phyloP scores from a whole-genome alignment of 2,329 filamentous ascomycete species.

The Ceratocystis cubensis region DNA sequence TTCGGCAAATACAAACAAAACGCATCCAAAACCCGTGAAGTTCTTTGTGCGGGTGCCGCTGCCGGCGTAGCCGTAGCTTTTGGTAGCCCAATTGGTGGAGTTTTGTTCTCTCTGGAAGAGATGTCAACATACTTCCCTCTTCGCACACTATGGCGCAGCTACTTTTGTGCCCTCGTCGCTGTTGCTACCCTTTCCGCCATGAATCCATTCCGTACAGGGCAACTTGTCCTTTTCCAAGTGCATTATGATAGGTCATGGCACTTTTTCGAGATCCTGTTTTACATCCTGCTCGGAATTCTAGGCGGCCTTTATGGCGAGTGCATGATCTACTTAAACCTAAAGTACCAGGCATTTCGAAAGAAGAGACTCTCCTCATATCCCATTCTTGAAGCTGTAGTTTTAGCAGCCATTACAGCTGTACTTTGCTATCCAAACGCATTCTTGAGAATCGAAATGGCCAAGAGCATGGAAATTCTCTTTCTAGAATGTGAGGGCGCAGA shows the following conservation, averaged over 20 bases:
- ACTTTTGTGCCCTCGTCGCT: constrained; percentile 92
- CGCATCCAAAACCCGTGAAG: constrained; percentile 88
- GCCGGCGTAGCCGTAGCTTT: constrained; percentile 95
- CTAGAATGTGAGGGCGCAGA: constrained; percentile 80
- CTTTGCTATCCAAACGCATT: constrained; percentile 98
- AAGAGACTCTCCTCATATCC: constrained; percentile 77
- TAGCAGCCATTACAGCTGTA: constrained; percentile 73
- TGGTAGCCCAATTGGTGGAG: constrained; percentile 91
- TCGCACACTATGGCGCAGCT: constrained; percentile 95
- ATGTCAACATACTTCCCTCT: constrained; percentile 95
- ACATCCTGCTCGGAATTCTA: constrained; percentile 80
- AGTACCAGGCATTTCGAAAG: constrained; percentile 83
- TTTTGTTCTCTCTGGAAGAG: constrained; percentile 92
- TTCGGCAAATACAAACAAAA: constrained; percentile 88
- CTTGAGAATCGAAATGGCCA: constrained; percentile 92
- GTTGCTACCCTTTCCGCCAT: constrained; percentile 86
- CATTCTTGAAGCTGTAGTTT: constrained; percentile 69
- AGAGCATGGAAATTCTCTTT: constrained; percentile 98
- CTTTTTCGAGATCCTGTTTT: constrained; percentile 91
- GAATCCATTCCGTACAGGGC: constrained; percentile 94
- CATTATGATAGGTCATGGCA: constrained; percentile 94
- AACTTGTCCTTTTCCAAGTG: constrained; percentile 98
- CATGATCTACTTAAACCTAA: constrained; percentile 95
- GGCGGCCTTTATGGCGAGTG: constrained; percentile 92
- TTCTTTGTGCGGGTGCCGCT: constrained; percentile 85